Evolutionary conservation across 2,329 filamentous ascomycete species (phyloP).

Genomic region (Fusarium oxysporum): DNA sequence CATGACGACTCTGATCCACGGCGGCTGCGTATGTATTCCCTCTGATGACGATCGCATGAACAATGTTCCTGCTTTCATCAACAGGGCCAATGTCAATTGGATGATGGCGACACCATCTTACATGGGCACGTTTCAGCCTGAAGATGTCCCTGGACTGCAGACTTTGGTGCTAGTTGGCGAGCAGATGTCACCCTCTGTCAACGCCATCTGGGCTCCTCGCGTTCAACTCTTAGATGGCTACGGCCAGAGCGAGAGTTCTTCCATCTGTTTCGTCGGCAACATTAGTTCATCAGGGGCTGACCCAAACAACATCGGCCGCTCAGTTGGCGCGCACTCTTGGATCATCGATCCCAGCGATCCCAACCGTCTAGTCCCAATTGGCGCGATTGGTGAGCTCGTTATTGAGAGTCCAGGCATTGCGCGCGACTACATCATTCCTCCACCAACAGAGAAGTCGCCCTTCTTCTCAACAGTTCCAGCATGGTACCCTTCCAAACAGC

Average conservation of each 20-base stretch:
- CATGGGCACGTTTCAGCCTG: not conserved
- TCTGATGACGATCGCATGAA: constrained; percentile 40
- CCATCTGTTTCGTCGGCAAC: constrained; percentile 3
- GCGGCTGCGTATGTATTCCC: constrained; percentile 35
- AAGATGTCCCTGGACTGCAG: not conserved
- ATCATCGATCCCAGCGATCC: constrained; percentile 21
- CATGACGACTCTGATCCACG: constrained; percentile 18
- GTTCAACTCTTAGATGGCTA: constrained; percentile 54
- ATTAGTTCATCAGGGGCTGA: not conserved
- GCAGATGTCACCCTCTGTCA: constrained; percentile 4
- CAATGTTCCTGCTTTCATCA: constrained; percentile 26
- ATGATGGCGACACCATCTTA: constrained; percentile 32
- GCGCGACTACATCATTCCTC: constrained; percentile 26
- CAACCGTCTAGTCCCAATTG: constrained; percentile 11
- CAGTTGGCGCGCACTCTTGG: constrained; percentile 22
- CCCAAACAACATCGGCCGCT: constrained; percentile 22
- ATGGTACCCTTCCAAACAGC: not conserved
- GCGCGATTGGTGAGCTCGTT: constrained; percentile 32
- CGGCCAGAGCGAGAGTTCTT: constrained; percentile 46
- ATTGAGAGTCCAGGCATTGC: constrained; percentile 40
- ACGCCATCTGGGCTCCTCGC: not conserved
- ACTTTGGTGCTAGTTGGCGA: constrained; percentile 8
- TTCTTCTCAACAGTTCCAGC: constrained; percentile 1
- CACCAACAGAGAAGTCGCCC: not conserved
- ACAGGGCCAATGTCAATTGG: constrained; percentile 15